Evolutionary conservation across 2,329 filamentous ascomycete genomes (phyloP), one percentile per base, ranked within the genome.

Genomic region (Alternaria triticimaculans): DNA sequence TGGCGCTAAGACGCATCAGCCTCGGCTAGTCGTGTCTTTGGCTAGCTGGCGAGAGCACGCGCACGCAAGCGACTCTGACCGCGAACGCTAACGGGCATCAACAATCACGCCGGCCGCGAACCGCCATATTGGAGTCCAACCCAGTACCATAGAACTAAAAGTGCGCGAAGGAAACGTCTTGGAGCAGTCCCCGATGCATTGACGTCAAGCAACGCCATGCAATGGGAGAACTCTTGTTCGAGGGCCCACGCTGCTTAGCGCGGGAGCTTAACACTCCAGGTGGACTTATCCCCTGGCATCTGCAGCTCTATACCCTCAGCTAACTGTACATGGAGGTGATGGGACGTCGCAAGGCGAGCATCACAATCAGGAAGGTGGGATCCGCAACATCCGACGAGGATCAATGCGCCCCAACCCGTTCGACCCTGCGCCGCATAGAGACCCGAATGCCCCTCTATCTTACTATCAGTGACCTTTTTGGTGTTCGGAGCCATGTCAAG

Each of bases 151-250:
- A 58, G 23, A 28, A 23, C 23, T 12, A 14, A 5, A 33, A 14
- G 8, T 28, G 21, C 44, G 21, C 55, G 23, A 25, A 59, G 28
- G 15, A 30, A 11, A 45, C 15, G 14, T 28, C 15, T 10, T 46
- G 43, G 49, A 48, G 50, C 15, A 41, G 45, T 60, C 30, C 12
- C 37, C 28, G 26, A 45, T 20, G 10, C 28, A 15, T 25, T 14
- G 30, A 50, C 30, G 62, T 56, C 66, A 75, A 74, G 70, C 69
- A 74, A 70, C 51, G 72, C 74, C 72, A 75, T 72, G 71, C 64
- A 58, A 56, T 12, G 49, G n/a, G 33, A n/a, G 44, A 62, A 56
- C 46, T 62, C 63, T 63, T 66, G 64, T 26, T 65, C 44, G 65
- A 37, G 25, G 57, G 53, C 51, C 9, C 48, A 49, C 62, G 60